These are phyloP conservation scores for Solanum tarijense DNA, from an alignment of 257 asterid species.

Conservation along the genomic window DNA sequence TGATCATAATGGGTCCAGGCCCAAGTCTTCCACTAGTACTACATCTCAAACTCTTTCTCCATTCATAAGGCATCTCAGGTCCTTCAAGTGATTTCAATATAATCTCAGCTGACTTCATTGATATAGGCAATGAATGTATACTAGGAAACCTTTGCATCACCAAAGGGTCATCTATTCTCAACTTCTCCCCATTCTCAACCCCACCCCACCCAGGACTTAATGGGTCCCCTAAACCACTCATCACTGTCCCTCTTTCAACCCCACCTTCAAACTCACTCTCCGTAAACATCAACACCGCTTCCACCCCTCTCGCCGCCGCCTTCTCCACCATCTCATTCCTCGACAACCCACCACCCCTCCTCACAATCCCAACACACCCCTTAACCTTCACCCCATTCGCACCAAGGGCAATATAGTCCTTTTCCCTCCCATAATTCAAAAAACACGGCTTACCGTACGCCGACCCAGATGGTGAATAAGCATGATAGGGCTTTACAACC, in stretches of 20 bases:
- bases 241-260: conserved; percentile 91
- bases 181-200: conserved; percentile 46
- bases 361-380: conserved; percentile 69
- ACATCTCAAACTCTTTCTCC: conserved; percentile 35
- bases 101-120: conserved; percentile 52
- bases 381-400: conserved; percentile 41
- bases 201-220: conserved; percentile 89
- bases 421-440: conserved; percentile 64
- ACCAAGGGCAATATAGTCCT: conserved; percentile 49
- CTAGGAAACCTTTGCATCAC: conserved; percentile 53
- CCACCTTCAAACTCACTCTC: conserved; percentile 39
- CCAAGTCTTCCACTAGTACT: conserved; percentile 38
- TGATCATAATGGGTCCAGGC: conserved; percentile 69
- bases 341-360: conserved; percentile 69
- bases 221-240: conserved; percentile 93
- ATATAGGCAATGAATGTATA: conserved; percentile 80
- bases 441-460: conserved; percentile 58
- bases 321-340: conserved; percentile 55
- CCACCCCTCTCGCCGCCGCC: conserved; percentile 74
- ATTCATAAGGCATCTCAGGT: conserved; percentile 32
- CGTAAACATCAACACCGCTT: conserved; percentile 85
- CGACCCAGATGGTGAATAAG: conserved; percentile 83
- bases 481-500: conserved; percentile 65
- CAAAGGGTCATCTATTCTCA: conserved; percentile 32
- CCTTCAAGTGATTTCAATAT: conserved; percentile 52